Percentiles rank a stretch among this genome's conserved stretches.
Conservation (phyloP, 1,284 basidiomycete genomes). For the Xanthoconium separans region DNA sequence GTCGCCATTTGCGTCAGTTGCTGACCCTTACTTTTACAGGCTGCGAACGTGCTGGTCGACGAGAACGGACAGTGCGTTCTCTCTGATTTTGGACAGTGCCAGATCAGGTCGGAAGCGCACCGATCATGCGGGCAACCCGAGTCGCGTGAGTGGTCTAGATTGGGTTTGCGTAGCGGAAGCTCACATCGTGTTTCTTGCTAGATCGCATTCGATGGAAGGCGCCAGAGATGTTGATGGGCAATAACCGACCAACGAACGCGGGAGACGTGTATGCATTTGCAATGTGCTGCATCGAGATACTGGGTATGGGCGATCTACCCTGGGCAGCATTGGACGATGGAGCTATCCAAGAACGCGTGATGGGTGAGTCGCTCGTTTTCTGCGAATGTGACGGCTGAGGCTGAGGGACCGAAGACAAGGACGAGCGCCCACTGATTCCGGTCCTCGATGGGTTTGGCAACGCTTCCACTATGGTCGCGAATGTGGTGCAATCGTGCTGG, state of each 20-base stretch:
- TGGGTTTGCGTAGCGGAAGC: background rate
- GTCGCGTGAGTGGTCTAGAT: constrained; percentile 46
- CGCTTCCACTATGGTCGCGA: constrained; percentile 28
- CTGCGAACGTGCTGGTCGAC: constrained; percentile 71
- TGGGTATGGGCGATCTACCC: constrained; percentile 60
- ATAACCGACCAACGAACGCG: constrained; percentile 59
- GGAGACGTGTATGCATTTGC: constrained; percentile 76
- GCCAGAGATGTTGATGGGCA: constrained; percentile 67
- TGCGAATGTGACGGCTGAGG: background rate
- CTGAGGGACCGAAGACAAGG: constrained; percentile 42
- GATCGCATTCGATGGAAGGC: constrained; percentile 72
- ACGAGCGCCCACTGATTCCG: constrained; percentile 55
- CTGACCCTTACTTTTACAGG: constrained; percentile 39
- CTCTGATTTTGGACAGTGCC: constrained; percentile 77
- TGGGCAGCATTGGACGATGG: constrained; percentile 63
- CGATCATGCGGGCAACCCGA: constrained; percentile 52
- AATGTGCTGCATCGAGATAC: constrained; percentile 68
- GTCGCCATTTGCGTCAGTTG: background rate
- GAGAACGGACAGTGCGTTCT: constrained; percentile 66
- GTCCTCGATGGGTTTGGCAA: constrained; percentile 21
- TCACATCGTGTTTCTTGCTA: constrained; percentile 32
- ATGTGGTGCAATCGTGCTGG: constrained; percentile 52
- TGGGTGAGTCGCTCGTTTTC: constrained; percentile 42
- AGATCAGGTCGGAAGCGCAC: constrained; percentile 70
- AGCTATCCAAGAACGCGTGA: constrained; percentile 56